Base-by-base conservation (phyloP, 164 flowering plant species). In the Platanus orientalis region DNA sequence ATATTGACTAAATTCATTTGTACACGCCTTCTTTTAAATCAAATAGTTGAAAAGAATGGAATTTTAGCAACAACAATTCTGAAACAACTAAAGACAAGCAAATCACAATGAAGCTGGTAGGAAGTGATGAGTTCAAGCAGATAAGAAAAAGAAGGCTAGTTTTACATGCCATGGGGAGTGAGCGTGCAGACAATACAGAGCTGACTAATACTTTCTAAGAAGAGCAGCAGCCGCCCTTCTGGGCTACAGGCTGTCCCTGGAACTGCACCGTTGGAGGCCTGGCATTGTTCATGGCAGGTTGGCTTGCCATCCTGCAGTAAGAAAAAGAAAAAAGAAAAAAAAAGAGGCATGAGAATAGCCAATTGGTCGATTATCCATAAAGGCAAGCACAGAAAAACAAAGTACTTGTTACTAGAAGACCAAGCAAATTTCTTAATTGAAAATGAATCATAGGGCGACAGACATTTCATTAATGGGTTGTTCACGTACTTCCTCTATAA, bases 221-320 rank as follows among this genome's bases (percentile, higher is more conserved):
- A 7, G 75, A 74, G 71, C 78, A 78, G 74, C 82, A 73, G 34
- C 78, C 55, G 24, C 56, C 57, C 68, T 82, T 83, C 69, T 90
- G 93, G 54, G 78, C 75, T 9, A 90, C 88, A 1, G 96, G 93
- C 71, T 90, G 91, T 58, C 96, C 93, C 23, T 80, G 80, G 63
- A 90, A 79, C 71, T 87, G 89, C 65, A 90, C 93, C 0, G 91
- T 87, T 10, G 91, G 88, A 14, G 93, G 89, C 77, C 86, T 80
- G 16, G 82, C 82, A 60, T 68, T 79, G 81, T 76, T 85, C 80
- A 79, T 75, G 42, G 86, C 80, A 13, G 93, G 96, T 76, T 90
- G 96, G 69, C 86, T 90, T 28, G 93, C 96, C 93, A 90, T 87
- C 80, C 96, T 90, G 79, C 61, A 58, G 49, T 44, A 7, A 40